Evolutionary conservation across 495 filamentous ascomycete species (phyloP).

Genomic region (Alectoria sarmentosa): DNA sequence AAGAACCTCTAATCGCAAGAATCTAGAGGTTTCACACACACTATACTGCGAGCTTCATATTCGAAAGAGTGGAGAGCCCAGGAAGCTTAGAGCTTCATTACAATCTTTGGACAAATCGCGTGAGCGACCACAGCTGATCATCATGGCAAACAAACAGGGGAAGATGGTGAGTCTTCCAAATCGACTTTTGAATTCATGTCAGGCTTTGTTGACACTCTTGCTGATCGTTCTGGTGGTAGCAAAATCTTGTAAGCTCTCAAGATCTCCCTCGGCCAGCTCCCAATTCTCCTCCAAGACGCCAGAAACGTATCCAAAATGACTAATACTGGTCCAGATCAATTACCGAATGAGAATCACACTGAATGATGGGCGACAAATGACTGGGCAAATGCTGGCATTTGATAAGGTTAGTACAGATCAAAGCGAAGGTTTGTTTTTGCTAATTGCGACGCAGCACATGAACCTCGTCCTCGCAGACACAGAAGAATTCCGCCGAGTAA

Average conservation of each 20-base stretch:
- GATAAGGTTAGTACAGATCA: conserved; percentile 63
- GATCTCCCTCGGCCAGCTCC: background rate
- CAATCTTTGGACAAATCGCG: conserved; percentile 64
- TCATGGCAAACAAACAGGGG: conserved; percentile 92
- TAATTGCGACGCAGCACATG: conserved; percentile 65
- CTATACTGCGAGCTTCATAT: conserved; percentile 7
- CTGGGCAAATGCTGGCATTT: conserved; percentile 93
- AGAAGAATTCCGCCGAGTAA: conserved; percentile 95
- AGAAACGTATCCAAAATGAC: conserved; percentile 8
- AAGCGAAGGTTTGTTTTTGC: background rate
- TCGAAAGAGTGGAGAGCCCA: background rate
- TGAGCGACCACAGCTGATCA: conserved; percentile 53
- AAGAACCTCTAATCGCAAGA: background rate
- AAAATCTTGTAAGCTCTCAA: conserved; percentile 78
- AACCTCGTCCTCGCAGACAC: conserved; percentile 98
- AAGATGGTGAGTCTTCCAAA: conserved; percentile 78
- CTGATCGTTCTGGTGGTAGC: conserved; percentile 65
- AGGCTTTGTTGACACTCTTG: conserved; percentile 31
- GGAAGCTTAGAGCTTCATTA: conserved; percentile 26
- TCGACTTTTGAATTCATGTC: conserved; percentile 14
- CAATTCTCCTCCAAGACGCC: background rate
- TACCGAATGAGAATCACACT: conserved; percentile 97
- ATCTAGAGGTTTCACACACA: conserved; percentile 1
- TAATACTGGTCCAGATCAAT: conserved; percentile 69
- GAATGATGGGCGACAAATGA: conserved; percentile 93